phyloP scores from a whole-genome alignment of 2,329 filamentous ascomycete genomes.

The Biscogniauxia mediterranea region DNA sequence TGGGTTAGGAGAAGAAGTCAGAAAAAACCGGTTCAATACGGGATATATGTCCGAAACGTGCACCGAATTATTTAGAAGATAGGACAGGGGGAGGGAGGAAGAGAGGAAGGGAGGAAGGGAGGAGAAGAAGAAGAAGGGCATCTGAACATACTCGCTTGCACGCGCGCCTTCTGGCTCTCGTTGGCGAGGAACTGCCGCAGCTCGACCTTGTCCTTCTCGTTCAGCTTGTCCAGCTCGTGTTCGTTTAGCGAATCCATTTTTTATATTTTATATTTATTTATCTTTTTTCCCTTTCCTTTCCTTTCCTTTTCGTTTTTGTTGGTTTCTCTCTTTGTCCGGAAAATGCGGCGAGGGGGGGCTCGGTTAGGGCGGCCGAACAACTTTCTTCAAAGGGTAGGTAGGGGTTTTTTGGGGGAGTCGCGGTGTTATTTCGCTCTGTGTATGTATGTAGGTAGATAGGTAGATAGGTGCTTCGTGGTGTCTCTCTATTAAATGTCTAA shows the following conservation, averaged over 20 bases:
- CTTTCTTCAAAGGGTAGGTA: too few relatives aligned
- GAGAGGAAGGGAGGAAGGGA: conserved; percentile 33
- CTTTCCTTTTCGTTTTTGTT: background rate
- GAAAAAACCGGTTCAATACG: conserved; percentile 1
- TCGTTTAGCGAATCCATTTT: conserved; percentile 42
- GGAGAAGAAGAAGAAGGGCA: background rate
- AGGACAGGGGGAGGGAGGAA: conserved; percentile 45
- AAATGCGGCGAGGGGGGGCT: background rate
- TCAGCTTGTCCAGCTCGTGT: conserved; percentile 71
- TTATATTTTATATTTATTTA: too few relatives aligned
- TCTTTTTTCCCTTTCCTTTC: conserved; percentile 15
- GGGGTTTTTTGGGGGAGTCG: too few relatives aligned
- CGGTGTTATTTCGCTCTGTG: too few relatives aligned
- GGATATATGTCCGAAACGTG: too few relatives aligned
- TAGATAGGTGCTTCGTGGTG: background rate
- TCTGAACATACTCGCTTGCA: conserved; percentile 57
- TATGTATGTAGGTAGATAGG: too few relatives aligned
- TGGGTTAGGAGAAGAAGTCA: too few relatives aligned
- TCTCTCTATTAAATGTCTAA: too few relatives aligned
- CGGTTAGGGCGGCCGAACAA: too few relatives aligned
- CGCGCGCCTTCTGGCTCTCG: conserved; percentile 79
- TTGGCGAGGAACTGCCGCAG: conserved; percentile 82
- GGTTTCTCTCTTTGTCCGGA: too few relatives aligned
- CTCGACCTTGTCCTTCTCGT: conserved; percentile 79
- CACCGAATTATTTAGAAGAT: too few relatives aligned